Base-by-base conservation (phyloP, 2,329 filamentous ascomycete species). In the Colletotrichum lini region DNA sequence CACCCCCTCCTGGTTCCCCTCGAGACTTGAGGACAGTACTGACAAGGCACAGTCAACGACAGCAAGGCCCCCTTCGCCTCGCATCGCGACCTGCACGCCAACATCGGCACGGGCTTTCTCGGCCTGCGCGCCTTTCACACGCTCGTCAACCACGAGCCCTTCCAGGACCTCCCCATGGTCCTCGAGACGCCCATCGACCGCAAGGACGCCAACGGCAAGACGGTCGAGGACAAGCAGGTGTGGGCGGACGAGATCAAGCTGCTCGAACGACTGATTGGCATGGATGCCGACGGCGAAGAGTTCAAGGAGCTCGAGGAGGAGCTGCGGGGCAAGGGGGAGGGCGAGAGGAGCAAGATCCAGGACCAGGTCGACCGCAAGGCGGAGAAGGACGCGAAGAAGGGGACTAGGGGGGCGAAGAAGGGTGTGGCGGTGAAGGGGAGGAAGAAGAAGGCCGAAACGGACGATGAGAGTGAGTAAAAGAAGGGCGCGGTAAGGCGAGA, bases 191-290 rank as follows among this genome's bases (percentile, higher is more conserved):
- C 96, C 7, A 96, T 96, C 73, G 94, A 97, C 73, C 87, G 87
- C 47, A 89, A 90, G 56, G 91, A 89, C 21, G 83, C 86, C 58
- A 86, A 91, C 74, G 92, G 92, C 53, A 92, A 92, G 80, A 86
- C 87, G 38, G 81, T 91, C 47, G 93, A 97, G 78, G 94, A 98
- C 80, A 94, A 92, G 80, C 85, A 89, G 64, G 88, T 98, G 18
- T 98, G 96, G 95, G 95, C 95, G 1, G 88, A 91, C 56, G 96
- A 99, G 84, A 98, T 99, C 82, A 98, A 98, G 84, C 85, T 98
- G 74, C 87, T 99, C 6, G 96, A 99, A 82, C 91, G 91, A 56
- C 85, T 99, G 61, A 92, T 98, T 50, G 96, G 92, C 9, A 94
- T 95, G 89, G 93, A 98, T 79, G 80, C 89, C 0, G 92, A 94